Evolutionary conservation across 2,329 filamentous ascomycete genomes (phyloP).

Genomic region (Botrytis elliptica): DNA sequence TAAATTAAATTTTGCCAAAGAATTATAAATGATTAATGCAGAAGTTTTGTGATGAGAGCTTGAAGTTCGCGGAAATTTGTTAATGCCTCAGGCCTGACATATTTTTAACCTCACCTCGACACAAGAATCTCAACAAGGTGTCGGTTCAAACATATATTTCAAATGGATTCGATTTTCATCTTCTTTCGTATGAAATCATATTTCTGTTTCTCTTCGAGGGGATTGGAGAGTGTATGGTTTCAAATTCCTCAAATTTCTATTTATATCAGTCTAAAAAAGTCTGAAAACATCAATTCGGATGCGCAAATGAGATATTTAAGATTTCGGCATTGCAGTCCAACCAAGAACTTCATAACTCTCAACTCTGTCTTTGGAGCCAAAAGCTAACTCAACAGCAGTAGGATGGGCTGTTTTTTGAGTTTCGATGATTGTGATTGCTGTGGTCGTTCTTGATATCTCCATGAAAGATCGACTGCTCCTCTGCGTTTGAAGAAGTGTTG

Average conservation of each 20-base stretch:
- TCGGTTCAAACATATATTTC: background rate
- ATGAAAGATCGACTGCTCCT: background rate
- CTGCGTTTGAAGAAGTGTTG: background rate
- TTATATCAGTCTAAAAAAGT: background rate
- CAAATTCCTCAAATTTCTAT: background rate
- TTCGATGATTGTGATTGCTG: background rate
- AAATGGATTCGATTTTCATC: background rate
- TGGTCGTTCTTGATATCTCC: background rate
- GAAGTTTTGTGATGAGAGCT: background rate
- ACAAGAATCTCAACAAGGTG: background rate
- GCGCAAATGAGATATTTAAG: background rate
- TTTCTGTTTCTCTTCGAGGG: background rate
- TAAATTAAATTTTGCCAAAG: background rate
- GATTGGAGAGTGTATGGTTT: background rate
- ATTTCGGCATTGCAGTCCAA: background rate
- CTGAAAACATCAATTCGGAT: background rate
- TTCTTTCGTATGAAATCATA: background rate
- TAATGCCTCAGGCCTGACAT: background rate
- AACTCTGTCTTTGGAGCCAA: background rate
- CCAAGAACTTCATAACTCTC: background rate
- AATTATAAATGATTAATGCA: background rate
- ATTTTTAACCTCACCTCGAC: background rate
- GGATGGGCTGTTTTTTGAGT: rapidly evolving
- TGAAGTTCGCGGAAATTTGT: conserved; percentile 2
- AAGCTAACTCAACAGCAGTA: background rate